Conservation (phyloP, 768 basidiomycete species). For the Chalciporus piperatus region DNA sequence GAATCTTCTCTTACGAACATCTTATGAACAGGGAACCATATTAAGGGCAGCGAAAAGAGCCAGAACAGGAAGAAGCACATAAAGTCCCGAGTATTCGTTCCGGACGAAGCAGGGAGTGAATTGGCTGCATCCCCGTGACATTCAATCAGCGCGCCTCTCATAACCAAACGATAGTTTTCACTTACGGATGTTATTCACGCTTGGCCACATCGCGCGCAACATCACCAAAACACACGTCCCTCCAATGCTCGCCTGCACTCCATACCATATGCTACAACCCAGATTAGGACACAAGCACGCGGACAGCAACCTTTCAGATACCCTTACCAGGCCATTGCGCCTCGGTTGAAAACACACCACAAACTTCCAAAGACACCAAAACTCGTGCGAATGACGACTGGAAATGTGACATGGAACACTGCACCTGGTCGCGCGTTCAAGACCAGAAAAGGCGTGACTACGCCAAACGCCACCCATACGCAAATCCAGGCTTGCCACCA, state of each 20-base stretch:
- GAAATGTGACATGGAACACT: constrained; percentile 72
- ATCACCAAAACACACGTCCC: constrained; percentile 74
- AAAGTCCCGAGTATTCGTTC: constrained; percentile 72
- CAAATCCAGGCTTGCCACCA: constrained; percentile 90
- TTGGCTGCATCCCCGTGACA: constrained; percentile 45
- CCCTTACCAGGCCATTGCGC: constrained; percentile 65
- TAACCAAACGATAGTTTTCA: constrained; percentile 12
- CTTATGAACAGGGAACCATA: constrained; percentile 82
- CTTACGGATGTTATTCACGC: constrained; percentile 62
- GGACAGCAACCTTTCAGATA: constrained; percentile 24
- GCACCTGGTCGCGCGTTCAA: constrained; percentile 78
- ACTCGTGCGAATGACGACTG: constrained; percentile 70
- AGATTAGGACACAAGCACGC: constrained; percentile 15
- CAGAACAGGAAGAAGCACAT: constrained; percentile 87
- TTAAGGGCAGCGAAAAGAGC: constrained; percentile 72
- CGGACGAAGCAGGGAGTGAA: constrained; percentile 67
- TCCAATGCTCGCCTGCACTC: constrained; percentile 81
- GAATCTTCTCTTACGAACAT: constrained; percentile 46
- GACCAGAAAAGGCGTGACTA: constrained; percentile 69
- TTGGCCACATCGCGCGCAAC: constrained; percentile 75
- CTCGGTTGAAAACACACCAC: constrained; percentile 78
- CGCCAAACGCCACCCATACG: constrained; percentile 61
- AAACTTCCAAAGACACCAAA: constrained; percentile 77
- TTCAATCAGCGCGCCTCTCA: constrained; percentile 1
- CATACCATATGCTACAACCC: constrained; percentile 63